Evolutionary conservation across 352 stramenopile genomes (phyloP).

Genomic region (Elongisporangium undulatum): DNA sequence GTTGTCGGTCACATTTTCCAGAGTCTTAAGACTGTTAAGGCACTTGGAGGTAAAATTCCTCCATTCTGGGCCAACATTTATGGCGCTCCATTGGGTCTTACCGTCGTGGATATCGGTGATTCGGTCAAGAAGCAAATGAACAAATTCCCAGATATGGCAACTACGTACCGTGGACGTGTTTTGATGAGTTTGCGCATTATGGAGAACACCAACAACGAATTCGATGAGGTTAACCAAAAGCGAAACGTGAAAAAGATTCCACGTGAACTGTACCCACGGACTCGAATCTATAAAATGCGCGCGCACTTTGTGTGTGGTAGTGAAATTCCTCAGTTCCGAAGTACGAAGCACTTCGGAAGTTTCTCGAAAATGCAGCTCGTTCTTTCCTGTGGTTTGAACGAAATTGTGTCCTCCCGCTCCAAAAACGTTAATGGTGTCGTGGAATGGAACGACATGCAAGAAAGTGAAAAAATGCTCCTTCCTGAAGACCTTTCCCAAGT

Average conservation of each 20-base stretch:
- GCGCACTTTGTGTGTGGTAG: conserved; percentile 73
- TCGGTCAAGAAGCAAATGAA: conserved; percentile 86
- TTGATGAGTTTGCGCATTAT: conserved; percentile 73
- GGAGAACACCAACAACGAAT: conserved; percentile 58
- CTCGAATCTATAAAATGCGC: conserved; percentile 64
- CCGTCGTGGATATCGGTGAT: conserved; percentile 51
- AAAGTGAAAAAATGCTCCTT: conserved; percentile 75
- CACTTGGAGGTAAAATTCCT: conserved; percentile 41
- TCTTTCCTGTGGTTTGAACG: conserved; percentile 57
- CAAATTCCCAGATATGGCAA: conserved; percentile 71
- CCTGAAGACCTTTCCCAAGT: conserved; percentile 71
- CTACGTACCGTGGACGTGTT: conserved; percentile 77
- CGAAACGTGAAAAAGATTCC: conserved; percentile 73
- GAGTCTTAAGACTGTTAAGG: conserved; percentile 70
- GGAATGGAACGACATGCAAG: conserved; percentile 78
- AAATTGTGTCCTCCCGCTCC: conserved; percentile 45
- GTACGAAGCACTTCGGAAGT: conserved; percentile 60
- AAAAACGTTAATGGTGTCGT: conserved; percentile 78
- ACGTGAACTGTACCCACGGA: conserved; percentile 47
- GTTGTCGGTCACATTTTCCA: conserved; percentile 69
- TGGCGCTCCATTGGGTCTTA: conserved; percentile 51
- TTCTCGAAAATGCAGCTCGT: conserved; percentile 79
- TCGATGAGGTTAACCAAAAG: conserved; percentile 84
- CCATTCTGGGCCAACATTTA: conserved; percentile 83
- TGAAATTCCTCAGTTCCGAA: conserved; percentile 71